phyloP scores from a whole-genome alignment of 2,329 filamentous ascomycete species.

The Fusarium sp. region DNA sequence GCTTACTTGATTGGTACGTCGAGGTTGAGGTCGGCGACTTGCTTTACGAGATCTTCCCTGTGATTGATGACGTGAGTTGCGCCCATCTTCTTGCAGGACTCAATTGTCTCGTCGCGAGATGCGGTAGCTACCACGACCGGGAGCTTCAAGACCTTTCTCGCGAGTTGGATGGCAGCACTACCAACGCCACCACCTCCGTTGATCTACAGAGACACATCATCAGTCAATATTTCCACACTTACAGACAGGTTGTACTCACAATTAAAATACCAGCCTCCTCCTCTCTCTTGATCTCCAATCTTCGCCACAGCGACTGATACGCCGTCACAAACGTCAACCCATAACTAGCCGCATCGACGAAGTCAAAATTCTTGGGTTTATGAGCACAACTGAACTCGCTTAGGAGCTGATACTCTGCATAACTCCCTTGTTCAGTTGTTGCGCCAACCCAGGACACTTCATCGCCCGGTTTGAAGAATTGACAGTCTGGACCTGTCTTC shows the following conservation, averaged over 20 bases:
- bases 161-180: not conserved
- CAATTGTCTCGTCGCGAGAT: not conserved
- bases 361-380: not conserved
- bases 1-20: not conserved
- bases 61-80: not conserved
- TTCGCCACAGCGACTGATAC: not conserved
- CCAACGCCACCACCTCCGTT: conserved; percentile 1
- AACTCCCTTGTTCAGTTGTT: not conserved
- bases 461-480: conserved; percentile 1
- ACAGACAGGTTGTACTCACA: not conserved
- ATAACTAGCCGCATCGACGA: not conserved
- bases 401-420: not conserved
- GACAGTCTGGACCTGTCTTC: not conserved
- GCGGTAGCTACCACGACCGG: not conserved
- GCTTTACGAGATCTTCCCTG: not conserved
- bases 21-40: not conserved
- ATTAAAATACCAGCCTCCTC: not conserved
- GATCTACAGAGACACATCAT: not conserved
- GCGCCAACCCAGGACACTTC: not conserved
- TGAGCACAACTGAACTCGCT: not conserved
- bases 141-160: not conserved
- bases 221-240: rapidly evolving
- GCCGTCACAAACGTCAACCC: not conserved
- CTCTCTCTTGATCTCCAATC: not conserved
- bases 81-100: not conserved